Base-by-base conservation (phyloP, 2,329 filamentous ascomycete genomes). In the Colletotrichum sp. region DNA sequence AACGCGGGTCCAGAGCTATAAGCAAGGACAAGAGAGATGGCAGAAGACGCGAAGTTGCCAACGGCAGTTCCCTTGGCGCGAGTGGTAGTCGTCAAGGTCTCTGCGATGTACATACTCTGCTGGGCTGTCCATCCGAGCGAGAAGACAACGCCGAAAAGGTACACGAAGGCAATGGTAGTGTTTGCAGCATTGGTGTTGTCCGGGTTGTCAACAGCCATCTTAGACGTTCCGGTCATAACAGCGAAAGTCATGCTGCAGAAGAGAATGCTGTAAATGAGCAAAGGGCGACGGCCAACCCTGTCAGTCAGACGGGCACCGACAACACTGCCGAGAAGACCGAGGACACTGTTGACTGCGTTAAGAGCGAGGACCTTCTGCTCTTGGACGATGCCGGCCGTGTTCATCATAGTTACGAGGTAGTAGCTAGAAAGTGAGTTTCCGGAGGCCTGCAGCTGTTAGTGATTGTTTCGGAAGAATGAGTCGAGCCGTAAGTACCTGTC, bases 261-360 rank as follows among this genome's bases (percentile, higher is more conserved):
- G 7, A 88, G 79, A 30, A 87, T 88, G 5, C 85, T 85, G 79
- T 85, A 86, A 4, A 91, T 80, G 10, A 91, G 82, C 13, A 91
- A 82, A 0, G 89, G 89, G 5, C 91, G 89, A 34, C 91, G 90
- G 25, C 91, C 90, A 6, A 92, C 74, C 2, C 86, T 86, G 48
- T 92, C 91, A 3, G 90, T 90, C 56, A 93, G 84, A 10, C 87
- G 84, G 5, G 91, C 90, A 52, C 91, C 91, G 0, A 89, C 78
- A 27, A 91, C 83, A 22, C 90, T 89, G 1, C 85, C 88, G 1
- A 89, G 77, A 74, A 89, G 86, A 78, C 88, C 89, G 43, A 91
- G 83, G 25, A 91, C 87, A 34, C 90, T 89, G 80, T 91, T 89
- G 76, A 89, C 85, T 30, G 83, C 88, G 79, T 90, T 90, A 60